Evolutionary conservation across 306 rosid species (phyloP).

Genomic region (Neltuma alba): DNA sequence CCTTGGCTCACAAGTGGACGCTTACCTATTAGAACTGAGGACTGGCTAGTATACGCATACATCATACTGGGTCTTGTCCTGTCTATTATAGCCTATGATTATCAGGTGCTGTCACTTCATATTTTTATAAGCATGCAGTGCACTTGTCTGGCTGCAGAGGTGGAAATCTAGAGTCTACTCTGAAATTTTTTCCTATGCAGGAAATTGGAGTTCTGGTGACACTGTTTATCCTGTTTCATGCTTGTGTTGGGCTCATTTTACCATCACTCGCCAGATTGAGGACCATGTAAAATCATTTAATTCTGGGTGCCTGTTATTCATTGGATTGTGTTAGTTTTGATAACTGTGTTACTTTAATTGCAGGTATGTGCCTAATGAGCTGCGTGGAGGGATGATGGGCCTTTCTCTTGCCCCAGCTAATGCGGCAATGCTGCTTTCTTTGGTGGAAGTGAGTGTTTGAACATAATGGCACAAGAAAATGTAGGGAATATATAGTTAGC

Average conservation of each 20-base stretch:
- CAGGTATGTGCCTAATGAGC: constrained; percentile 93
- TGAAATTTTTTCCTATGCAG: constrained; percentile 51
- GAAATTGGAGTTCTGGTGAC: constrained; percentile 79
- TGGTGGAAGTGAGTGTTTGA: constrained; percentile 68
- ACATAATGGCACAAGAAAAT: constrained; percentile 13
- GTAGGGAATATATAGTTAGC: constrained; percentile 28
- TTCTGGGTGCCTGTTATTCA: constrained; percentile 22
- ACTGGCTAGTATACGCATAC: constrained; percentile 69
- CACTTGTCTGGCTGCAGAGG: constrained; percentile 15
- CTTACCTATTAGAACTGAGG: constrained; percentile 74
- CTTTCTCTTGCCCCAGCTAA: constrained; percentile 84
- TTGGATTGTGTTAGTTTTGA: constrained; percentile 26
- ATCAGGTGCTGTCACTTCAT: constrained; percentile 64
- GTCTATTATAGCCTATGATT: constrained; percentile 78
- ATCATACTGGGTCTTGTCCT: constrained; percentile 60
- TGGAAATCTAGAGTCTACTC: constrained; percentile 31
- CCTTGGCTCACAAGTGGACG: constrained; percentile 84
- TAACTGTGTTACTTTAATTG: constrained; percentile 28
- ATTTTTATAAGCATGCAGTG: constrained; percentile 23
- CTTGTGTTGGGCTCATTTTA: constrained; percentile 68
- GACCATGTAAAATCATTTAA: constrained; percentile 70
- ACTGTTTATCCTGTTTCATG: constrained; percentile 81
- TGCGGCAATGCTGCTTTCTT: constrained; percentile 71
- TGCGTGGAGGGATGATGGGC: constrained; percentile 98
- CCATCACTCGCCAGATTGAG: constrained; percentile 96